These are phyloP conservation scores for Aspergillus uvarum DNA, from an alignment of 2,329 filamentous ascomycete species.

Conservation along the genomic window DNA sequence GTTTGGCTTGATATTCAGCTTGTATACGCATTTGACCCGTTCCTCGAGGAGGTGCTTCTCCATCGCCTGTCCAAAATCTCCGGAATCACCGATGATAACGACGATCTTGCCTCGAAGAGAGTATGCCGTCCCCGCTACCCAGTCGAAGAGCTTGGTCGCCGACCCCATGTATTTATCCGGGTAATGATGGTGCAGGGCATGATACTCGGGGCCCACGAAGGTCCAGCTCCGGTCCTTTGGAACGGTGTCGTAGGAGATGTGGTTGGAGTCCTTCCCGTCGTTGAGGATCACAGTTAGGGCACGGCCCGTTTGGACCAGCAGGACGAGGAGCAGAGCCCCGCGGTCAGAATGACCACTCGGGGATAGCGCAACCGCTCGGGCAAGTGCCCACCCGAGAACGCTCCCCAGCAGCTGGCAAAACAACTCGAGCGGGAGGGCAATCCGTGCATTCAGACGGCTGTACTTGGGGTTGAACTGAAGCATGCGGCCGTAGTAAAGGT, in stretches of 20 bases:
- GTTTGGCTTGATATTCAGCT: conserved; percentile 8
- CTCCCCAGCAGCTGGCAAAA: conserved; percentile 11
- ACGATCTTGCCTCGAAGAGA: conserved; percentile 16
- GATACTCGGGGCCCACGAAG: conserved; percentile 20
- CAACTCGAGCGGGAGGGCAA: conserved; percentile 20
- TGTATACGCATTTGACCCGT: conserved; percentile 11
- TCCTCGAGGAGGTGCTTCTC: conserved; percentile 10
- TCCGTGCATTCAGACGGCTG: conserved; percentile 14
- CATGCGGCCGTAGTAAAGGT: conserved; percentile 22
- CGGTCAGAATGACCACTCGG: neutral
- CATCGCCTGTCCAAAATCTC: conserved; percentile 18
- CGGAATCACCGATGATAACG: conserved; percentile 12
- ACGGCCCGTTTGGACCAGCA: conserved; percentile 1
- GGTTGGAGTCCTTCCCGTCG: conserved; percentile 20
- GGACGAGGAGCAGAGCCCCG: neutral
- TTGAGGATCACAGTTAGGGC: conserved; percentile 13
- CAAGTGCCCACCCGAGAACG: conserved; percentile 12
- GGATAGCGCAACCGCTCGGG: neutral
- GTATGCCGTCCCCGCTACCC: conserved; percentile 20
- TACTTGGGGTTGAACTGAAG: conserved; percentile 19
- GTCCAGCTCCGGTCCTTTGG: conserved; percentile 20
- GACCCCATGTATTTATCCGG: conserved; percentile 22
- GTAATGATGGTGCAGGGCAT: conserved; percentile 20
- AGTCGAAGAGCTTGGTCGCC: conserved; percentile 21
- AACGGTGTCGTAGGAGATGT: conserved; percentile 14